A percentile compares a stretch with the other conserved stretches of the same genome.
Conservation (phyloP, 306 rosid species). For the Casuarina glauca region DNA sequence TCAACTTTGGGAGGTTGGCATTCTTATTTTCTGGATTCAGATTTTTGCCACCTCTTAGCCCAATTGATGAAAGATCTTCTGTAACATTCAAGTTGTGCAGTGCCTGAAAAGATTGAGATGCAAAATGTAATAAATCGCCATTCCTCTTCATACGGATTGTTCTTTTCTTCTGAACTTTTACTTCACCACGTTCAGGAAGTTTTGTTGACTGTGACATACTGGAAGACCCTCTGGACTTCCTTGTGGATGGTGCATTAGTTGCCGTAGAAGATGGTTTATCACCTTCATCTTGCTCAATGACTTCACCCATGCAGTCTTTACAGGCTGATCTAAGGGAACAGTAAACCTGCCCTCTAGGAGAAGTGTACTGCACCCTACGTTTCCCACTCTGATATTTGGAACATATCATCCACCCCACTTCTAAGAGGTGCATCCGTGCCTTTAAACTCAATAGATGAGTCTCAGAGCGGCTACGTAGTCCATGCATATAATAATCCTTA, state of each 20-base stretch:
- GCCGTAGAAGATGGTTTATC: constrained; percentile 19
- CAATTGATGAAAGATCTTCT: constrained; percentile 22
- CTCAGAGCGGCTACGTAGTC: not conserved
- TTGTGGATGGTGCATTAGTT: constrained; percentile 6
- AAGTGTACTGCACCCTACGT: constrained; percentile 35
- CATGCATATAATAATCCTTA: constrained; percentile 36
- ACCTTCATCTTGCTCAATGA: constrained; percentile 27
- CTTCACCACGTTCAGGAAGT: constrained; percentile 1
- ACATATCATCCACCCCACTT: constrained; percentile 46
- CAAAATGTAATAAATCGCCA: constrained; percentile 16
- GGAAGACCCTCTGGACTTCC: constrained; percentile 17
- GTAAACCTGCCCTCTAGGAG: constrained; percentile 39
- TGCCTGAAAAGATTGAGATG: constrained; percentile 37
- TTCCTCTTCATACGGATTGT: constrained; percentile 12
- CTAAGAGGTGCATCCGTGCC: constrained; percentile 47
- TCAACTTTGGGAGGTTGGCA: constrained; percentile 28
- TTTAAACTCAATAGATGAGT: constrained; percentile 24
- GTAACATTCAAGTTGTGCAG: constrained; percentile 27
- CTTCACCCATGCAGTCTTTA: constrained; percentile 31
- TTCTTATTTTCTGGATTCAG: constrained; percentile 30
- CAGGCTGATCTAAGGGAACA: constrained; percentile 47
- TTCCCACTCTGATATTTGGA: constrained; percentile 29
- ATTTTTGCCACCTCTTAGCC: constrained; percentile 31
- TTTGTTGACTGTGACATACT: not conserved
- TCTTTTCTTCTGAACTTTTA: constrained; percentile 23